A percentile compares a stretch with the other conserved stretches of the same genome.
Evolutionary conservation across 805 yeast genomes (phyloP).

Genomic region (Spencermartinsiella europaea): DNA sequence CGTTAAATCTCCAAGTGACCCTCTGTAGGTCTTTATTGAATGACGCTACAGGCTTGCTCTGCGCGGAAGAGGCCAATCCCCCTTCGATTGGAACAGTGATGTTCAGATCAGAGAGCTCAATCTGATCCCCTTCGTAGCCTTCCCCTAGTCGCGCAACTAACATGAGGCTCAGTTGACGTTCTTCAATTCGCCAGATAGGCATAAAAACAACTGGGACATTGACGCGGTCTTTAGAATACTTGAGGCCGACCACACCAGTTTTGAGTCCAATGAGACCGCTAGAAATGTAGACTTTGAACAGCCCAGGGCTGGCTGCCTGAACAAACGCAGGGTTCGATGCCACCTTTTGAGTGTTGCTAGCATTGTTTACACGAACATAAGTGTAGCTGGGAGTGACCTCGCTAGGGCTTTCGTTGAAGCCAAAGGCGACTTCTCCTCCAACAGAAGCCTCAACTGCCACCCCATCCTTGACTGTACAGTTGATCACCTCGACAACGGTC

Average conservation of each 20-base stretch:
- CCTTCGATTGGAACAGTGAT: slow-evolving; percentile 60
- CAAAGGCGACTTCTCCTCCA: slow-evolving; percentile 83
- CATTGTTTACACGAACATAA: slow-evolving; percentile 9
- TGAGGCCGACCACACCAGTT: slow-evolving; percentile 60
- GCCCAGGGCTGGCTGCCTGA: slow-evolving; percentile 24
- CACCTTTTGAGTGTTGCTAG: slow-evolving; percentile 40
- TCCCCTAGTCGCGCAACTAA: slow-evolving; percentile 59
- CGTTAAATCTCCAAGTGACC: slow-evolving; percentile 71
- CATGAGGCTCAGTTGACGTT: slow-evolving; percentile 78
- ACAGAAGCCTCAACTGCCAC: slow-evolving; percentile 52
- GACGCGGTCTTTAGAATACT: slow-evolving; percentile 55
- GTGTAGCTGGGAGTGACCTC: slow-evolving; percentile 5
- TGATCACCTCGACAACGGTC: slow-evolving; percentile 79
- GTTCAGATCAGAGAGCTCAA: slow-evolving; percentile 50
- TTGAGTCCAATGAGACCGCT: slow-evolving; percentile 7
- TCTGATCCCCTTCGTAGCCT: slow-evolving; percentile 33
- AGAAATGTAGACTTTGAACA: slow-evolving; percentile 10
- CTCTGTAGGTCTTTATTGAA: slow-evolving; percentile 82
- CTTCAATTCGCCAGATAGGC: slow-evolving; percentile 89
- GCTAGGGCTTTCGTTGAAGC: slow-evolving; percentile 39
- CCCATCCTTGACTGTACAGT: slow-evolving; percentile 71
- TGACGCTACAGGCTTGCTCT: slow-evolving; percentile 88
- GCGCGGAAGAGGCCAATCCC: slow-evolving; percentile 59
- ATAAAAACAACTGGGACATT: slow-evolving; percentile 57
- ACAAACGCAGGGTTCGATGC: slow-evolving; percentile 52